Evolutionary conservation across 2,329 filamentous ascomycete species (phyloP), one percentile per base, ranked within the genome.

Genomic region (Neopestalotiopsis sp.): DNA sequence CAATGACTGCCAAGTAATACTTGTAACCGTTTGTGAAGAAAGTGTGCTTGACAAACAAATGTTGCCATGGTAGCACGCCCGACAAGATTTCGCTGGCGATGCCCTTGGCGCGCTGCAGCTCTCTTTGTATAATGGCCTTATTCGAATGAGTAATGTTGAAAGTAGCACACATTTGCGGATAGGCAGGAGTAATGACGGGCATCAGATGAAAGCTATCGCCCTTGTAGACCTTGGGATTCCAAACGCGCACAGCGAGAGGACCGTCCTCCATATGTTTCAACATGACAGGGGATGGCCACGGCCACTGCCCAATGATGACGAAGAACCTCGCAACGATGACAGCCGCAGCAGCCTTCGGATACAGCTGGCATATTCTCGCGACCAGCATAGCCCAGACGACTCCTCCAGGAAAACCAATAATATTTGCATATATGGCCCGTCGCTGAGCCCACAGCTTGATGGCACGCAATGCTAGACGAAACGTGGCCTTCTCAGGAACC

Each of bases 361-460:
- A 99, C 17, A 99, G 88, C 80, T 99, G 96, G 80, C 96, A 98
- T 57, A 98, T 93, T 72, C 96, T 89, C 65, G 96, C 96, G 34
- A 98, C 95, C 76, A 99, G 88, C 92, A 99, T 98, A 13, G 95
- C 96, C 94, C 95, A 99, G 5, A 96, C 96, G 56, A 99, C 95
- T 81, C 96, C 96, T 74, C 96, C 96, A 2, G 96, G 96, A 74
- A 96, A 99, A 32, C 96, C 96, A 81, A 97, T 94, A 72, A 98
- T 95, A 76, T 98, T 98, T 72, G 94, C 94, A 78, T 98, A 98
- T 62, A 98, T 94, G 30, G 93, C 96, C 70, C 95, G 92, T 65
- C 91, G 90, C 77, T 97, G 94, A 10, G 96, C 95, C 96, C 96
- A 99, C 7, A 99, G 87, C 82, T 99, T 99, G 83, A 99, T 93